A percentile compares a stretch with the other conserved stretches of the same genome.
These are phyloP conservation scores for Lactarius pseudohatsudake DNA, from an alignment of 768 basidiomycete genomes.

Conservation along the genomic window DNA sequence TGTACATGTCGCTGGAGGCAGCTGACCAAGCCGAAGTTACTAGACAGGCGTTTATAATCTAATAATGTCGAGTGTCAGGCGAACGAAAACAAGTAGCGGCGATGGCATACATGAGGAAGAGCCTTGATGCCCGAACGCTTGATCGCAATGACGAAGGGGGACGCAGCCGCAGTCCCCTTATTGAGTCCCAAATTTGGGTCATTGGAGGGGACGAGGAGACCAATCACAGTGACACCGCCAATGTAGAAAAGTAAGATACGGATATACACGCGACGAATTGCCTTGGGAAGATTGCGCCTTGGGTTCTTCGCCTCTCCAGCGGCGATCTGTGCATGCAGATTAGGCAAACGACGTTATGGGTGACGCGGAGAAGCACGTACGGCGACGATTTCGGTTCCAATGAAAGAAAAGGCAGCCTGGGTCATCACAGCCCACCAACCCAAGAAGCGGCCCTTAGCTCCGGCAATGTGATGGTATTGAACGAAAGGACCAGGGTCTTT, in stretches of 20 bases:
- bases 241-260: conserved; percentile 80
- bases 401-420: conserved; percentile 60
- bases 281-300: conserved; percentile 60
- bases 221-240: conserved; percentile 69
- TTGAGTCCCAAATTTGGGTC: conserved; percentile 51
- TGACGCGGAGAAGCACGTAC: conserved; percentile 32
- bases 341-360: conserved; percentile 42
- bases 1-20: conserved; percentile 87
- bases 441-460: conserved; percentile 51
- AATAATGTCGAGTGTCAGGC: neutral
- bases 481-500: conserved; percentile 58
- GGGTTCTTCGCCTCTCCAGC: conserved; percentile 94
- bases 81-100: neutral
- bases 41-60: conserved; percentile 36
- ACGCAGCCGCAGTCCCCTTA: conserved; percentile 64
- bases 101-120: conserved; percentile 46
- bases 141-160: conserved; percentile 93
- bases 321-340: conserved; percentile 76
- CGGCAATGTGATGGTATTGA: conserved; percentile 42
- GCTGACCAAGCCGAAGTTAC: conserved; percentile 83
- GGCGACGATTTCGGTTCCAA: conserved; percentile 57
- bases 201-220: conserved; percentile 80
- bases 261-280: conserved; percentile 61
- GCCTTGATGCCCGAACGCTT: conserved; percentile 71
- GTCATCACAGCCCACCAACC: conserved; percentile 52